phyloP scores from a whole-genome alignment of 2,329 filamentous ascomycete genomes.

The Hypocrella siamensis region DNA sequence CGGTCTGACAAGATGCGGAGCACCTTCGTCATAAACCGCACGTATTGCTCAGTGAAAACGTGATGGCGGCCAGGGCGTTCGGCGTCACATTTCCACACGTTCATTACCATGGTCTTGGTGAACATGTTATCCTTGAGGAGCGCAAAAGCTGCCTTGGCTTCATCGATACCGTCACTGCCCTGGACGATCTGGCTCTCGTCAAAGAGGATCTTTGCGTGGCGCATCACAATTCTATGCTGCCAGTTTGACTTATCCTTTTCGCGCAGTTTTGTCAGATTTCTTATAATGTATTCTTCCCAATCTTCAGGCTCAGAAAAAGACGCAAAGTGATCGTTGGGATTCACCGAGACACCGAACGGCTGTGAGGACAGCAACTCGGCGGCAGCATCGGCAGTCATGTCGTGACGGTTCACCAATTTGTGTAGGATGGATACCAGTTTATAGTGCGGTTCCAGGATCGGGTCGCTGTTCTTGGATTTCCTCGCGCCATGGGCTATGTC shows the following conservation, averaged over 20 bases:
- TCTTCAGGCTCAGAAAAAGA: conserved; percentile 34
- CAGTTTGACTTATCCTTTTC: conserved; percentile 84
- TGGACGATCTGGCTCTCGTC: conserved; percentile 20
- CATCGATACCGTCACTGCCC: conserved; percentile 35
- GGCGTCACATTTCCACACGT: conserved; percentile 87
- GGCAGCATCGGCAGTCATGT: conserved; percentile 30
- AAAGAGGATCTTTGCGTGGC: conserved; percentile 45
- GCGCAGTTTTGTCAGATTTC: conserved; percentile 32
- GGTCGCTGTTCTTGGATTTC: conserved; percentile 49
- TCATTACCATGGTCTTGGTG: conserved; percentile 87
- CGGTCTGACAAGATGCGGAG: conserved; percentile 63
- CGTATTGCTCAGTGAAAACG: conserved; percentile 79
- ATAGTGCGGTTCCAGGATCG: conserved; percentile 81
- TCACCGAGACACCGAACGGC: conserved; percentile 28
- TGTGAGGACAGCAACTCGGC: conserved; percentile 39
- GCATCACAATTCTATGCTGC: conserved; percentile 82
- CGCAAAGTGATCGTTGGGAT: conserved; percentile 17
- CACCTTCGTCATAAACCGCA: conserved; percentile 63
- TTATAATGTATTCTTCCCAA: conserved; percentile 40
- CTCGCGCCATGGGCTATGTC: conserved; percentile 33
- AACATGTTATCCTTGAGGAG: conserved; percentile 63
- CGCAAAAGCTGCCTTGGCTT: conserved; percentile 64
- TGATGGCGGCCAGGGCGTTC: conserved; percentile 76
- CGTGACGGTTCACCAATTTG: conserved; percentile 53
- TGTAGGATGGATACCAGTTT: conserved; percentile 72